Percentiles rank a stretch among this genome's conserved stretches.
phyloP scores from a whole-genome alignment of 2,329 filamentous ascomycete species.

The Neofusicoccum kwambonambiense region DNA sequence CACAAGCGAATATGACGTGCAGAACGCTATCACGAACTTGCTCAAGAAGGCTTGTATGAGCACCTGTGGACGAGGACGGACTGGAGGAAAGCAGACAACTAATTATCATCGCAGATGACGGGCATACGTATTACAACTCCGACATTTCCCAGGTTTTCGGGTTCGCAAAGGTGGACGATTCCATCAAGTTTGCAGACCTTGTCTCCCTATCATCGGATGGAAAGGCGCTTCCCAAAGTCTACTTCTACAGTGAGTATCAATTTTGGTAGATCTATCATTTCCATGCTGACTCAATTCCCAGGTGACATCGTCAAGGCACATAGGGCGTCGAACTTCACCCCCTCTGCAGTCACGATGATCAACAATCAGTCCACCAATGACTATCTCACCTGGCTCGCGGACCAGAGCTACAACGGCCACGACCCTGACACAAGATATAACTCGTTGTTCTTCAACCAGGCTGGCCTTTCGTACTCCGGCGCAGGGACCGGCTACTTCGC shows the following conservation, averaged over 20 bases:
- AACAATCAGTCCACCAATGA: constrained; percentile 35
- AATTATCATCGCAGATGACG: background rate
- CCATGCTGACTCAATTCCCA: background rate
- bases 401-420: constrained; percentile 31
- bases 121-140: background rate
- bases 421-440: constrained; percentile 45
- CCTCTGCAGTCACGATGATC: constrained; percentile 39
- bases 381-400: constrained; percentile 35
- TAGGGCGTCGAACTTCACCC: constrained; percentile 29
- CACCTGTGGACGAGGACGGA: background rate
- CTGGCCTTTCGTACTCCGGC: constrained; percentile 29
- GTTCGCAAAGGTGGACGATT: constrained; percentile 14
- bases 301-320: constrained; percentile 30
- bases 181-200: constrained; percentile 22
- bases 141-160: background rate
- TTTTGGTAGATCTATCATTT: no score
- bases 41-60: constrained; percentile 9
- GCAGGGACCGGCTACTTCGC: constrained; percentile 16
- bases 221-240: constrained; percentile 36
- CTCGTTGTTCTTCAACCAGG: constrained; percentile 36
- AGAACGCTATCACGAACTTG: constrained; percentile 24
- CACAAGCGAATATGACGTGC: constrained; percentile 42
- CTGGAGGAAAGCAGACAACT: background rate
- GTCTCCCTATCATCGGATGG: constrained; percentile 39
- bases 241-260: constrained; percentile 21